Evolutionary conservation across 164 flowering plant species (phyloP).

Genomic region (Magnolia kwangsiensis): DNA sequence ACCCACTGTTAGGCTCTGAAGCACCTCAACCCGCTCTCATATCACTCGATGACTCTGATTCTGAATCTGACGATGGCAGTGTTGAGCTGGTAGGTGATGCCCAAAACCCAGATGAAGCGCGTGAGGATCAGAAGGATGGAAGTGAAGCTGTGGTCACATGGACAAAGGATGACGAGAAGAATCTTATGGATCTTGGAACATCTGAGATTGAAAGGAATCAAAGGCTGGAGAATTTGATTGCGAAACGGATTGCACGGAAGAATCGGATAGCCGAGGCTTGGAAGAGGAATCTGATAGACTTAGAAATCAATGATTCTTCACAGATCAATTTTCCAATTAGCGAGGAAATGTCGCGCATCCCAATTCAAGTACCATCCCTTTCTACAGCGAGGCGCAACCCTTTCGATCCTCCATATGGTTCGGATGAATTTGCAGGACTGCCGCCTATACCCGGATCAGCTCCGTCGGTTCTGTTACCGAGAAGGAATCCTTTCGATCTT

Average conservation of each 20-base stretch:
- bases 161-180: slow-evolving; percentile 92
- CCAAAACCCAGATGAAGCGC: slow-evolving; percentile 41
- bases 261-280: slow-evolving; percentile 37
- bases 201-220: slow-evolving; percentile 85
- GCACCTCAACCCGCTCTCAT: slow-evolving; percentile 37
- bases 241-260: slow-evolving; percentile 66
- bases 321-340: neutral
- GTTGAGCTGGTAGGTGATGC: slow-evolving; percentile 41
- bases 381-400: slow-evolving; percentile 64
- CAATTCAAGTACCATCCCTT: slow-evolving; percentile 54
- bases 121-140: slow-evolving; percentile 40
- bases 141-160: slow-evolving; percentile 61
- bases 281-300: slow-evolving; percentile 80
- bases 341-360: slow-evolving; percentile 11
- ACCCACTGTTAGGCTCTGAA: slow-evolving; percentile 68
- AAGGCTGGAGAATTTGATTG: slow-evolving; percentile 77
- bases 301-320: slow-evolving; percentile 43
- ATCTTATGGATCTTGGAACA: slow-evolving; percentile 74
- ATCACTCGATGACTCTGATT: slow-evolving; percentile 35
- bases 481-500: slow-evolving; percentile 84
- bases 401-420: slow-evolving; percentile 64
- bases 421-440: slow-evolving; percentile 41
- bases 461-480: slow-evolving; percentile 59
- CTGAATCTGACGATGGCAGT: slow-evolving; percentile 29
- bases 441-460: slow-evolving; percentile 91